Base-by-base conservation (phyloP, 2,329 filamentous ascomycete species). In the Aspergillus spinulosporus region DNA sequence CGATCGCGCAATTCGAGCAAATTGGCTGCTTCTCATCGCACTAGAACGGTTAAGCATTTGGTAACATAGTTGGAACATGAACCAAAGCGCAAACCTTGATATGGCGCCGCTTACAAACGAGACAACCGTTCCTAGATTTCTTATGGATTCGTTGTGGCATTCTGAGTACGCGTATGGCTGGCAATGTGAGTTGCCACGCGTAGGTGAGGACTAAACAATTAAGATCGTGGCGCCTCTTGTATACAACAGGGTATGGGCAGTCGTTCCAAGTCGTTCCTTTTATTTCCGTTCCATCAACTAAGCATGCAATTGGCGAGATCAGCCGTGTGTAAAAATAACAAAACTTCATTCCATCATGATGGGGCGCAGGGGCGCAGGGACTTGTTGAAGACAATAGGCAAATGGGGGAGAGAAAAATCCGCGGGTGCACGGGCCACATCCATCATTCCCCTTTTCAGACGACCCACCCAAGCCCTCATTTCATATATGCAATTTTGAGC, bases 61-160 rank as follows among this genome's bases (percentile, higher is more conserved):
- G 26, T 26, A 26, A 26, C 26, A 26, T 26, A 26, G 2, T 26
- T 26, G 26, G 2, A 26, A 26, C 3, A 3, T 26, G 26, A 29
- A 56, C 54, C 56, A 34, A 32, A 36, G 50, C 21, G n/a, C 11
- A 12, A 9, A 74, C 73, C 62, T 74, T 75, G 44, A 75, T 64
- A 56, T 75, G 73, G 5, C 72, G 67, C 28, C 66, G 66, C 57
- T 76, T 75, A 54, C 72, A 75, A 58, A 72, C 66, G 6, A 63
- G 32, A 47, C 73, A 75, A 21, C 73, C 74, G 56, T 69, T 70
- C 40, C 71, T 65, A 12, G 73, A 75, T 59, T 75, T 76, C 40
- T 63, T 68, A 56, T 75, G 73, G 3, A 70, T 58, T 54, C 70
- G 66, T 39, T 65, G 62, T 7, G 49, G 43, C 62, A 64, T 26